Evolutionary conservation across 345 rosid species (phyloP).

Genomic region (Arabidopsis arenosa): DNA sequence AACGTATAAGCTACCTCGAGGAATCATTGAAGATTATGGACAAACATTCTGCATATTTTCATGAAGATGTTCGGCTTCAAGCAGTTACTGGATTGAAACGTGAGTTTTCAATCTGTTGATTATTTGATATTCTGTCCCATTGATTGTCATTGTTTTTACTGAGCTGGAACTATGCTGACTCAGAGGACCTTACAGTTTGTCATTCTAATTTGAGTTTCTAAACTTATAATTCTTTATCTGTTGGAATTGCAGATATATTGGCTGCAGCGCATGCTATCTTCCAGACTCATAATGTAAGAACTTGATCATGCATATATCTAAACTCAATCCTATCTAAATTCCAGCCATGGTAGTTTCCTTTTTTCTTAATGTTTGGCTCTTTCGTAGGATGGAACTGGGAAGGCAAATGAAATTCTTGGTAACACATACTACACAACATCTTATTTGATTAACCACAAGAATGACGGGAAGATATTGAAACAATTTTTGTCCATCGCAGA

Average conservation of each 20-base stretch:
- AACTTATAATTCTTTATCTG: conserved; percentile 26
- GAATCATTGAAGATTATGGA: conserved; percentile 84
- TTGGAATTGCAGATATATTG: conserved; percentile 73
- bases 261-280: conserved; percentile 86
- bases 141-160: conserved; percentile 19
- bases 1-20: conserved; percentile 77
- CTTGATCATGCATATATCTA: conserved; percentile 26
- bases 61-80: conserved; percentile 99
- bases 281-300: conserved; percentile 80
- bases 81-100: conserved; percentile 85
- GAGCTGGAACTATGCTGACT: conserved; percentile 6
- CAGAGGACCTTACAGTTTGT: neutral
- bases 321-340: neutral
- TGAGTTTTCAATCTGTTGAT: conserved; percentile 52
- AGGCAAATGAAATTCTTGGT: conserved; percentile 87
- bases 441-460: conserved; percentile 20
- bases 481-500: conserved; percentile 53
- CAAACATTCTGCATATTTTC: conserved; percentile 88
- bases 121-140: conserved; percentile 20
- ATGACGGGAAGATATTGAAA: conserved; percentile 29
- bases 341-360: conserved; percentile 6
- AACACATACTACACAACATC: conserved; percentile 18
- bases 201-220: conserved; percentile 24
- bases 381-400: conserved; percentile 73
- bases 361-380: conserved; percentile 34